Base-by-base conservation (phyloP, 2,329 filamentous ascomycete genomes). In the Raffaelea arxii region DNA sequence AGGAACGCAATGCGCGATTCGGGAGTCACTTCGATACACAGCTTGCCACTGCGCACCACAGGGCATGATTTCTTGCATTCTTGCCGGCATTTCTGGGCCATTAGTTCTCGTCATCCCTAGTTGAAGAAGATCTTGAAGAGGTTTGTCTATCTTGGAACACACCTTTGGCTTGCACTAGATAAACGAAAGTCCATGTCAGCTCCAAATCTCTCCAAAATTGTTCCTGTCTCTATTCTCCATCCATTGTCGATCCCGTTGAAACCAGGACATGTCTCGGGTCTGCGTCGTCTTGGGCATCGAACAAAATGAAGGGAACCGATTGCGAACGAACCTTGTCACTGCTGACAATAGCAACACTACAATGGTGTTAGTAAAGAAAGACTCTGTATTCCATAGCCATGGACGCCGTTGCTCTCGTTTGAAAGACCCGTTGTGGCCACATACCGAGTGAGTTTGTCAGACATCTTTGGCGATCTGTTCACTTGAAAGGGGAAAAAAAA, bases 41-140 rank as follows among this genome's bases (percentile, higher is more conserved):
- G 60, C 75, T 96, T 97, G 69, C 92, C 92, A 51, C 90, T 94
- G 60, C 91, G 86, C 57, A 98, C 92, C 53, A 98, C 92, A 25
- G 94, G 89, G 66, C 92, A 98, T 25, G 90, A 91, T 68, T 97
- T 97, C 68, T 97, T 97, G 78, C 92, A 98, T 70, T 98, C 92
- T 73, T 96, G 91, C 57, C 91, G 83, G 68, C 92, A 97, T 88
- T 97, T 97, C 85, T 54, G 40, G 4, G 7, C 18, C 32, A 38
- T n/a, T n/a, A n/a, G n/a, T 25, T 25, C 14, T 40, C 24, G 18
- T 30, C 41, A 14, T 14, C 32, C n/a, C n/a, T 5, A 36, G 7
- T 14, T 25, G n/a, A n/a, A n/a, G 32, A 36, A 7, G 16, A 36
- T n/a, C 21, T 23, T 4, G 32, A 30, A 39, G 12, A 4, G 19